Base-by-base conservation (phyloP, 169 alveolate genomes). In the Sarcocystis neurona region DNA sequence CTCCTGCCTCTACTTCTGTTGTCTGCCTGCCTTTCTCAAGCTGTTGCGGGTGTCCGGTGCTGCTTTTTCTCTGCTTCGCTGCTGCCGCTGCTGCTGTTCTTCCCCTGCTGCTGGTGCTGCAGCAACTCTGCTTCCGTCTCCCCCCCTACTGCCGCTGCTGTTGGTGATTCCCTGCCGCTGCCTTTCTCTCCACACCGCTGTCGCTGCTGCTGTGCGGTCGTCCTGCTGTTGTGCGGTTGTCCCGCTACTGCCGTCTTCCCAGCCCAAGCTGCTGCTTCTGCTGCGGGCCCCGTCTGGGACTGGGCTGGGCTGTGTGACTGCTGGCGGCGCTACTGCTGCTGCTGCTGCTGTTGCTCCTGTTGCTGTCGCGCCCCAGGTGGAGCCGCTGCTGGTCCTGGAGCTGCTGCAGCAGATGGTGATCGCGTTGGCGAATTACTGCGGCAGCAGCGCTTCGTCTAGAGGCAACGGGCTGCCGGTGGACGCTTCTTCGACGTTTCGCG, bases 321-420 rank as follows among this genome's bases (percentile, higher is more conserved):
- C 48, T 37, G 80, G 27, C 84, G 53, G 60, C 34, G 6, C 6
- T 77, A 4, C n/a, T 1, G 39, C 58, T 15, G 43, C 58, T 8
- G 47, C 72, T 79, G 86, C 72, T 23, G 6, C 41, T 12, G 30
- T 10, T n/a, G 41, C 79, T 27, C 6, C 27, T 32, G 79, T n/a
- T 70, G 79, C 79, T 70, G 79, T 20, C 30, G 63, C 63, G 10
- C 30, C 5, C 23, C 79, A 82, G 88, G 88, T 47, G 3, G 88
- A 82, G 79, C 88, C 88, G 68, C 79, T 82, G 39, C 63, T 82
- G 79, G 58, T 82, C 30, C 88, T 82, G 50, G 79, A 82, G 56
- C 44, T 60, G 44, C 88, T 82, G 47, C 88, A 82, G 88, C 88
- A 43, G 32, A 34, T 82, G 79, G 48, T 58, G 41, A 66, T 27